Conservation (phyloP, 805 yeast species). For the Brettanomyces nanus region DNA sequence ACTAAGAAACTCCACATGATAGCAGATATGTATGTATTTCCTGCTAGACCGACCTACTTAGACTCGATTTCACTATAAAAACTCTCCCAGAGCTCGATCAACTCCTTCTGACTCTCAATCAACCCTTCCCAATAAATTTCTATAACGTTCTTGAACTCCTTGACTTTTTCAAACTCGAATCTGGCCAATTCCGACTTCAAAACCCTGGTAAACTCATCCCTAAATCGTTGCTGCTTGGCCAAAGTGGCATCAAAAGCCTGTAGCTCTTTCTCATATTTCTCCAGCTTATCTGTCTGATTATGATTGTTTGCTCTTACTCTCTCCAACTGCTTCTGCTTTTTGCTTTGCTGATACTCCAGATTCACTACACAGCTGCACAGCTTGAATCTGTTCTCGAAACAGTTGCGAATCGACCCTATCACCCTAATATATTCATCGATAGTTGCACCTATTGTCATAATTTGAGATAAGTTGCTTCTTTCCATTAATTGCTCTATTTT, state of each 20-base stretch:
- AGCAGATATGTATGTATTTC: too few species aligned
- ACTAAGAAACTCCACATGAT: too few species aligned
- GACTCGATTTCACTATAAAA: too few species aligned
- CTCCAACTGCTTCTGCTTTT: slow-evolving; percentile 37
- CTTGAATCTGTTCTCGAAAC: slow-evolving; percentile 68
- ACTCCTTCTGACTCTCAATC: slow-evolving; percentile 89
- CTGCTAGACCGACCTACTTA: too few species aligned
- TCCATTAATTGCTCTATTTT: slow-evolving; percentile 67
- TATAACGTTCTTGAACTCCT: slow-evolving; percentile 80
- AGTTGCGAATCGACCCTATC: slow-evolving; percentile 64
- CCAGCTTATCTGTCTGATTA: slow-evolving; percentile 55
- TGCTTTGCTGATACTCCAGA: slow-evolving; percentile 34
- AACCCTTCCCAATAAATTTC: slow-evolving; percentile 87
- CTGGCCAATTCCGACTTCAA: slow-evolving; percentile 60
- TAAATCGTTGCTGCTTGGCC: slow-evolving; percentile 45
- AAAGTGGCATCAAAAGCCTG: slow-evolving; percentile 46
- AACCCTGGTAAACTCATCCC: slow-evolving; percentile 53
- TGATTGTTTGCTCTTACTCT: slow-evolving; percentile 37
- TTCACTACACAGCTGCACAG: slow-evolving; percentile 37
- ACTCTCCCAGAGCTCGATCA: slow-evolving; percentile 80
- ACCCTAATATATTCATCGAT: slow-evolving; percentile 80
- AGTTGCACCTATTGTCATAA: slow-evolving; percentile 77
- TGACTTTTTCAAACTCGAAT: slow-evolving; percentile 69
- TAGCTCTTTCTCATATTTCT: slow-evolving; percentile 50
- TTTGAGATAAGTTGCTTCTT: slow-evolving; percentile 75